Percentiles rank a stretch among this genome's conserved stretches.
These are phyloP conservation scores for Yamadazyma atlantica DNA, from an alignment of 1,139 yeast species.

Conservation along the genomic window DNA sequence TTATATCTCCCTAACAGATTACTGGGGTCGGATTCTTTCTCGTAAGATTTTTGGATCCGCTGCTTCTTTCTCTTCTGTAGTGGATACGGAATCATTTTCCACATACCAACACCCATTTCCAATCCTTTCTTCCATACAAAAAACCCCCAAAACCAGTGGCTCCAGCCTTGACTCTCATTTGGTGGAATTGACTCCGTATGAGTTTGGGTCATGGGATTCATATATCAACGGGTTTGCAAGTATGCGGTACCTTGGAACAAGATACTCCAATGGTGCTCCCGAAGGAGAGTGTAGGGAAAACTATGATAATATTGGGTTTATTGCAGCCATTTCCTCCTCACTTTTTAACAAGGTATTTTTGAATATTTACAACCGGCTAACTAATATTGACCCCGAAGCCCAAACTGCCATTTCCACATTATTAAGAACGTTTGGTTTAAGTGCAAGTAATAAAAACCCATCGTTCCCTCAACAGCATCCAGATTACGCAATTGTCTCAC, in stretches of 20 bases:
- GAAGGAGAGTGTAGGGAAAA: constrained; percentile 49
- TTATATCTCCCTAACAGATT: constrained; percentile 60
- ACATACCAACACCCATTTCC: constrained; percentile 43
- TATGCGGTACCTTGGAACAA: constrained; percentile 54
- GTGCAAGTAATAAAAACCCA: constrained; percentile 20
- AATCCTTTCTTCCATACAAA: constrained; percentile 36
- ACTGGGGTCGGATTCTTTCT: constrained; percentile 66
- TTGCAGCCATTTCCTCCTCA: constrained; percentile 73
- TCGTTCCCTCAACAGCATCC: constrained; percentile 39
- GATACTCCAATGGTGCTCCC: constrained; percentile 14
- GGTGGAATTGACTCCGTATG: constrained; percentile 63
- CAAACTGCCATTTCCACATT: constrained; percentile 44
- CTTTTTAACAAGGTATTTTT: constrained; percentile 58
- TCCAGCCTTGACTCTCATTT: constrained; percentile 27
- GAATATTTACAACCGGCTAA: constrained; percentile 43
- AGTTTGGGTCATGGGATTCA: constrained; percentile 69
- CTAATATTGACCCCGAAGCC: constrained; percentile 37
- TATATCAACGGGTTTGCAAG: constrained; percentile 51
- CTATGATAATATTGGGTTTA: constrained; percentile 72
- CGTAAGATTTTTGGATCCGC: constrained; percentile 37
- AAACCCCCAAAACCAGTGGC: constrained; percentile 21
- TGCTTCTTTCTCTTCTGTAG: constrained; percentile 30
- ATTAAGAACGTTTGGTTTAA: constrained; percentile 49
- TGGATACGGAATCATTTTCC: constrained; percentile 19
- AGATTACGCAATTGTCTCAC: constrained; percentile 70